Evolutionary conservation across 2,329 filamentous ascomycete species (phyloP).

Genomic region (Phyllachora maydis): DNA sequence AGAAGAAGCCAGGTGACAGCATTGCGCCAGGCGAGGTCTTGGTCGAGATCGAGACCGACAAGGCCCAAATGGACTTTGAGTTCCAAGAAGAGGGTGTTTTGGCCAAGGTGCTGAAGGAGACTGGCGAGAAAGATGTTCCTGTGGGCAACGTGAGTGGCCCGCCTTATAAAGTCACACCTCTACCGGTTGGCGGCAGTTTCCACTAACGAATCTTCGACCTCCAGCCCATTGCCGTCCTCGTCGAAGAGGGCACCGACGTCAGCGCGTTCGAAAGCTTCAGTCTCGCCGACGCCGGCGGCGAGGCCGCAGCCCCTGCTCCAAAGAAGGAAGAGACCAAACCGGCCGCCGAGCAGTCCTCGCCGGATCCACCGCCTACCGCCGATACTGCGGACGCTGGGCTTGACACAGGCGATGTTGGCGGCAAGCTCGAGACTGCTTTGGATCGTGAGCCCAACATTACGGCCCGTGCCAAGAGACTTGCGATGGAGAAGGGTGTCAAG

Average conservation of each 20-base stretch:
- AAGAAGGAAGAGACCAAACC: slow-evolving; percentile 45
- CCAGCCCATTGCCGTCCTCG: slow-evolving; percentile 86
- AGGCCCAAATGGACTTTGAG: slow-evolving; percentile 99
- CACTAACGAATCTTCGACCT: too few species aligned
- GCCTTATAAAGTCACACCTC: too few species aligned
- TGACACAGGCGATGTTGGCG: slow-evolving; percentile 45
- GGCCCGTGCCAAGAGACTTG: slow-evolving; percentile 59
- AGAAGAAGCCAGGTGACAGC: slow-evolving; percentile 85
- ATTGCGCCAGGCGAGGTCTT: slow-evolving; percentile 85
- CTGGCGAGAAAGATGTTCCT: slow-evolving; percentile 80
- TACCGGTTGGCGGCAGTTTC: slow-evolving; percentile 1
- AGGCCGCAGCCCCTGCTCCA: slow-evolving; percentile 40
- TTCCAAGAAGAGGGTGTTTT: slow-evolving; percentile 96
- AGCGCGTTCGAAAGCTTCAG: slow-evolving; percentile 77
- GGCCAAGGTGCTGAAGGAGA: slow-evolving; percentile 83
- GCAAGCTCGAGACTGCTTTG: slow-evolving; percentile 63
- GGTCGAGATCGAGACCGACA: slow-evolving; percentile 97
- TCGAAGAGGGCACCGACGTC: slow-evolving; percentile 79
- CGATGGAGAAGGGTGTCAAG: slow-evolving; percentile 65
- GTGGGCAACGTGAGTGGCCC: slow-evolving; percentile 91
- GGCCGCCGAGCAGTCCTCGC: slow-evolving; percentile 36
- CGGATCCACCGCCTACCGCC: slow-evolving; percentile 34
- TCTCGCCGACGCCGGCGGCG: slow-evolving; percentile 76
- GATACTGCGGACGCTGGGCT: too few species aligned
- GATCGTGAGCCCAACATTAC: slow-evolving; percentile 61